Evolutionary conservation across 2,329 filamentous ascomycete species (phyloP).

Genomic region (Alternaria longipes): DNA sequence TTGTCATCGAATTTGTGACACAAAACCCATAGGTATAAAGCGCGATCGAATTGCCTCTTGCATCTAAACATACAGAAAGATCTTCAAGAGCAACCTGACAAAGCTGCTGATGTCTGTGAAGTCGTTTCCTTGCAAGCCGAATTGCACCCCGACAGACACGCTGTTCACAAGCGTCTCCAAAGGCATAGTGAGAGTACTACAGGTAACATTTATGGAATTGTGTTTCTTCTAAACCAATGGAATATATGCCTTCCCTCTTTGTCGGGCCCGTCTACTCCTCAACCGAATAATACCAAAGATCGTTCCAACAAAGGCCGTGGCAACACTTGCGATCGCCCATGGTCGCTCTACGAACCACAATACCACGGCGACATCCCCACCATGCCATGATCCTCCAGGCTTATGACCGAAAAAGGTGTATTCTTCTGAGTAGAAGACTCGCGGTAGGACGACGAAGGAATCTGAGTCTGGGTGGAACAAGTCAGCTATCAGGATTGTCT

Average conservation of each 20-base stretch:
- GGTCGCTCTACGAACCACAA: slow-evolving; percentile 36
- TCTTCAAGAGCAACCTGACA: not conserved
- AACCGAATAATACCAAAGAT: not conserved
- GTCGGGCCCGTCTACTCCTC: not conserved
- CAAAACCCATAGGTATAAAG: not conserved
- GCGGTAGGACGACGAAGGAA: slow-evolving; percentile 33
- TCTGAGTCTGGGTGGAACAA: slow-evolving; percentile 6
- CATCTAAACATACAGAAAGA: not conserved
- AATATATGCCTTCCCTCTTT: not conserved
- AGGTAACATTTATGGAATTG: not conserved
- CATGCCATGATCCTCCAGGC: slow-evolving; percentile 46
- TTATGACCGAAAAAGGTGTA: slow-evolving; percentile 44
- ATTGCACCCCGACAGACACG: not conserved
- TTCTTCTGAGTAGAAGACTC: slow-evolving; percentile 41
- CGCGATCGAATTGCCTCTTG: not conserved
- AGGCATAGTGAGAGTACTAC: too few relatives aligned
- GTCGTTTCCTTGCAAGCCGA: not conserved
- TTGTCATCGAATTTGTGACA: not conserved
- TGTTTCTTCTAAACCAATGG: not conserved
- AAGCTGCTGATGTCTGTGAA: not conserved
- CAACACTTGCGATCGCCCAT: slow-evolving; percentile 12
- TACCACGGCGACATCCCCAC: slow-evolving; percentile 37
- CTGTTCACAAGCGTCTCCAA: not conserved
- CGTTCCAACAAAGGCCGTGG: not conserved
- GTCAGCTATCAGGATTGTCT: not conserved